Percentiles rank a stretch among this genome's conserved stretches.
Conservation (phyloP, 2,329 filamentous ascomycete species). For the Dothideomycetes sp. region DNA sequence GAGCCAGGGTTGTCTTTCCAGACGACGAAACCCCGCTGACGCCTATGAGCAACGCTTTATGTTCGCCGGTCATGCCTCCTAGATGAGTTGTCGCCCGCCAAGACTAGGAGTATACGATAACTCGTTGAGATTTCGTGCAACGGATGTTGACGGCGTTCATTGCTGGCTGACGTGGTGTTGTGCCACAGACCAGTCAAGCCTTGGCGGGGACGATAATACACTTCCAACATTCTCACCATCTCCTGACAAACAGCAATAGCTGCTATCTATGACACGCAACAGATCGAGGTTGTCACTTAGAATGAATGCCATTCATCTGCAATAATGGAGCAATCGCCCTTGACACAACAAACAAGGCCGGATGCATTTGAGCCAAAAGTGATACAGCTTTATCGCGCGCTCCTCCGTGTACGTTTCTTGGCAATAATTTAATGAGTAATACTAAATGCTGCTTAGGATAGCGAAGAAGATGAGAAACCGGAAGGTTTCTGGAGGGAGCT, state of each 20-base stretch:
- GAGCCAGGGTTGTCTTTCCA: constrained; percentile 87
- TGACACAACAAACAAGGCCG: constrained; percentile 84
- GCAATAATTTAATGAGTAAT: neutral
- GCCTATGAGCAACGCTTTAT: constrained; percentile 52
- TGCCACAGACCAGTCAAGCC: neutral
- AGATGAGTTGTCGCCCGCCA: neutral
- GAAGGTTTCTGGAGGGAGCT: constrained; percentile 96
- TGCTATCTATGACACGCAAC: neutral
- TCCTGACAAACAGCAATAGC: neutral
- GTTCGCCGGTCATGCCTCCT: constrained; percentile 7
- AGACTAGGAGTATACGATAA: neutral
- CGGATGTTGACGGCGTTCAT: neutral
- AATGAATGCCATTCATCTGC: neutral
- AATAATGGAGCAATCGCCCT: constrained; percentile 75
- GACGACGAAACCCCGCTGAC: constrained; percentile 86
- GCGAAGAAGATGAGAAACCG: constrained; percentile 57
- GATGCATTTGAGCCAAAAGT: constrained; percentile 92
- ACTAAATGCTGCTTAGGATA: constrained; percentile 32
- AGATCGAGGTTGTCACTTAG: neutral
- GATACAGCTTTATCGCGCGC: constrained; percentile 72
- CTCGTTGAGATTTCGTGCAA: neutral
- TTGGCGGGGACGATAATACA: constrained; percentile 8
- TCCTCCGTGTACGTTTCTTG: constrained; percentile 50
- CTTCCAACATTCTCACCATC: neutral
- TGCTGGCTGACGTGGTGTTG: constrained; percentile 7